Conservation (phyloP, 108 stramenopile species). For the Fragilaria crotonensis region DNA sequence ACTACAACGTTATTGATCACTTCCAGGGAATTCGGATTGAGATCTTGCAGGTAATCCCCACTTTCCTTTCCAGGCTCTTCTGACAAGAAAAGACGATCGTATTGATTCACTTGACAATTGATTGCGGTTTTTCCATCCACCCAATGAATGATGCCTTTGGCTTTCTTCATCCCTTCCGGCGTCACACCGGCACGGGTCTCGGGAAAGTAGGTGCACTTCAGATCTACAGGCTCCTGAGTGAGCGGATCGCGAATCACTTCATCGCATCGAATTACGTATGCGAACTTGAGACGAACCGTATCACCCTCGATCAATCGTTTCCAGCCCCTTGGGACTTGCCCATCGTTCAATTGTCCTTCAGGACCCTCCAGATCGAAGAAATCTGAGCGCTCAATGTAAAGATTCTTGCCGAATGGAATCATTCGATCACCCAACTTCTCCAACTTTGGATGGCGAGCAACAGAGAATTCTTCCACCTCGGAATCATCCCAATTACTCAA, state of each 20-base stretch:
- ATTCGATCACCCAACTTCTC: constrained; percentile 62
- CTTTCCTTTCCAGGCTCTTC: constrained; percentile 82
- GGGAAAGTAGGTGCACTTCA: constrained; percentile 64
- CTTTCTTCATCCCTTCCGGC: constrained; percentile 71
- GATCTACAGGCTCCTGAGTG: constrained; percentile 64
- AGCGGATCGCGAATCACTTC: constrained; percentile 69
- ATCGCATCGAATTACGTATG: constrained; percentile 82
- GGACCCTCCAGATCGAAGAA: constrained; percentile 86
- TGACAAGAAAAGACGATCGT: constrained; percentile 76
- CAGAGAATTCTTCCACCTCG: constrained; percentile 55
- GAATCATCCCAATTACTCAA: constrained; percentile 75
- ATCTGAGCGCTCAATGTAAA: constrained; percentile 80
- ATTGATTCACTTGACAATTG: constrained; percentile 66
- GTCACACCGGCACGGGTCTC: constrained; percentile 80
- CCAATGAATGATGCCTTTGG: constrained; percentile 92
- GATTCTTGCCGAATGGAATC: constrained; percentile 71
- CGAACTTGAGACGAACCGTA: constrained; percentile 80
- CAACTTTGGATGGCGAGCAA: constrained; percentile 79
- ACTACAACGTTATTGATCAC: constrained; percentile 55
- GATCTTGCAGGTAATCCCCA: constrained; percentile 69
- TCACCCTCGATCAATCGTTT: constrained; percentile 73
- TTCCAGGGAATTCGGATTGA: constrained; percentile 72
- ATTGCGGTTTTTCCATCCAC: constrained; percentile 61
- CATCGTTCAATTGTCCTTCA: constrained; percentile 55
- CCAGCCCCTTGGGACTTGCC: constrained; percentile 73